These are phyloP conservation scores for Mortierella sp. DNA, from an alignment of 371 early-diverging fungal species.

Conservation along the genomic window DNA sequence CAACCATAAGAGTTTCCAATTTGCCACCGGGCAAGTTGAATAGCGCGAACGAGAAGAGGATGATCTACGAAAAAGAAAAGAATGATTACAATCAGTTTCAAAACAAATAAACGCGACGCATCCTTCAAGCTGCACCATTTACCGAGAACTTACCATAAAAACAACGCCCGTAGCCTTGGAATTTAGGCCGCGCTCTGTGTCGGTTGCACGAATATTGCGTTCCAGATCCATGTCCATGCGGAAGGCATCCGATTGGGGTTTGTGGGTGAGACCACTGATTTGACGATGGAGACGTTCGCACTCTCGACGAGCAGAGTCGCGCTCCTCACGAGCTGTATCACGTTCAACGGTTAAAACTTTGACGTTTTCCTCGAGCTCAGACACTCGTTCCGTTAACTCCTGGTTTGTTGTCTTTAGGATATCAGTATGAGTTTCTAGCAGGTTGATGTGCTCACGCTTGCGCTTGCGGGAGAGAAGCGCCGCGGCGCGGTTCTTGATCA, in stretches of 20 bases:
- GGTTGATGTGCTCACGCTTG: constrained; percentile 85
- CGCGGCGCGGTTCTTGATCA: constrained; percentile 94
- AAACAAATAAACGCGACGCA: not conserved
- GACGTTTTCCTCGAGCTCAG: constrained; percentile 69
- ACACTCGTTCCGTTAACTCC: constrained; percentile 65
- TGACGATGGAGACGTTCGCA: constrained; percentile 42
- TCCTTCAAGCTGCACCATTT: not conserved
- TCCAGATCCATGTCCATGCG: constrained; percentile 53
- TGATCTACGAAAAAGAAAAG: constrained; percentile 58
- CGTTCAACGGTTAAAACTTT: constrained; percentile 58
- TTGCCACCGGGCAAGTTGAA: constrained; percentile 68
- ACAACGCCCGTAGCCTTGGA: constrained; percentile 70
- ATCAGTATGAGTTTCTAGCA: constrained; percentile 80
- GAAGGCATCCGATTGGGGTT: constrained; percentile 24
- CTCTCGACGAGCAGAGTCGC: constrained; percentile 57
- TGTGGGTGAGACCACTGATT: constrained; percentile 33
- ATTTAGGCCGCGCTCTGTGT: constrained; percentile 52
- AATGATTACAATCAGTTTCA: constrained; percentile 2
- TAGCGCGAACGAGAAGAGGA: constrained; percentile 73
- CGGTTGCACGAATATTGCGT: constrained; percentile 37
- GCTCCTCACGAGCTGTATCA: constrained; percentile 56
- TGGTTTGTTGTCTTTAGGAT: constrained; percentile 73
- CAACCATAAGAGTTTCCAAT: constrained; percentile 66
- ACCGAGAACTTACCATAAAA: constrained; percentile 70
- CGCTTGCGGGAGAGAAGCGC: constrained; percentile 90